A percentile compares a stretch with the other conserved stretches of the same genome.
Conservation (phyloP, 805 yeast species). For the Torulaspora indica region DNA sequence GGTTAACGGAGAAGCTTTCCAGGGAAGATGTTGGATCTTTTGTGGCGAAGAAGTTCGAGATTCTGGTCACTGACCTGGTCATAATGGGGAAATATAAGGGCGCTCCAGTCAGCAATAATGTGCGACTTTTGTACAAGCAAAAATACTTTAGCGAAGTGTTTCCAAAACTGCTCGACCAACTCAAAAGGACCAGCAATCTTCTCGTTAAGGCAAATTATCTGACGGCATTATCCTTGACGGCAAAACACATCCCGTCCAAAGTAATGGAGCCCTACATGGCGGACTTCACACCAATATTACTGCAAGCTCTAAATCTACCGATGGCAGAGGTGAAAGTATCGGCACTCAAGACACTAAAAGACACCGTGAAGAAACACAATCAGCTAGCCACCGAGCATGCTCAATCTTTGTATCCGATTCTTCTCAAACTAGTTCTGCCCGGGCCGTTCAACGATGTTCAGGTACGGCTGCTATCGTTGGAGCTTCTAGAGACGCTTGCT, state of each 20-base stretch:
- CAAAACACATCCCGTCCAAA: conserved; percentile 58
- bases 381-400: conserved; percentile 51
- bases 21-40: conserved; percentile 34
- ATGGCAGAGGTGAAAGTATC: conserved; percentile 52
- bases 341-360: conserved; percentile 53
- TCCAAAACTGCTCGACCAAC: conserved; percentile 50
- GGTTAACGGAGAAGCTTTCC: conserved; percentile 37
- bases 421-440: conserved; percentile 38
- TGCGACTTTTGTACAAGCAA: conserved; percentile 73
- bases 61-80: conserved; percentile 63
- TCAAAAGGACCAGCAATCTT: conserved; percentile 31
- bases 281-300: conserved; percentile 62
- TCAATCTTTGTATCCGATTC: conserved; percentile 50
- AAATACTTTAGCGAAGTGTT: conserved; percentile 60
- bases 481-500: conserved; percentile 51
- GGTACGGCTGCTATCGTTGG: conserved; percentile 54
- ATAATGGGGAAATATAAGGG: conserved; percentile 48
- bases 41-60: conserved; percentile 54
- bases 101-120: conserved; percentile 47
- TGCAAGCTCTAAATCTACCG: conserved; percentile 54
- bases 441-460: conserved; percentile 38
- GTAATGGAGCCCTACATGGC: conserved; percentile 62
- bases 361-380: conserved; percentile 53
- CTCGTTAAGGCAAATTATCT: conserved; percentile 48
- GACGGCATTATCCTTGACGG: conserved; percentile 60